phyloP scores from a whole-genome alignment of 108 stramenopile genomes.

The Fragilaria crotonensis region DNA sequence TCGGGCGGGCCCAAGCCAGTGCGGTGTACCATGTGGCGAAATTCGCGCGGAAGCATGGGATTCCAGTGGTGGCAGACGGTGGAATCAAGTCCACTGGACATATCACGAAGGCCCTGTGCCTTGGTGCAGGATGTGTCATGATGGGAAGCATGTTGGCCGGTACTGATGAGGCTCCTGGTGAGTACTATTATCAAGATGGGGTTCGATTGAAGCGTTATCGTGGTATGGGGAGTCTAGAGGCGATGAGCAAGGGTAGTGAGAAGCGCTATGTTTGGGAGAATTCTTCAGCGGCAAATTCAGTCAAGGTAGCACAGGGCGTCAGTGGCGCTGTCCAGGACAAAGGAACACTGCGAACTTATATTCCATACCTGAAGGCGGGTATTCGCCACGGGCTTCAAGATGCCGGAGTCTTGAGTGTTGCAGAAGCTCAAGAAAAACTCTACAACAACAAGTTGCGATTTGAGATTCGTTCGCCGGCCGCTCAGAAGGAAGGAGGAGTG shows the following conservation, averaged over 20 bases:
- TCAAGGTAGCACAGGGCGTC: conserved; percentile 99
- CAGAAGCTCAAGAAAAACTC: conserved; percentile 64
- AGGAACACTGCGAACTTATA: conserved; percentile 92
- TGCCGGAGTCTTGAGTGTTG: conserved; percentile 74
- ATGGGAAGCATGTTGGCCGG: conserved; percentile 99
- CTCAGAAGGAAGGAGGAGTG: conserved; percentile 98
- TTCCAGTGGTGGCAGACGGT: conserved; percentile 98
- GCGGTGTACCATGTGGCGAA: conserved; percentile 98
- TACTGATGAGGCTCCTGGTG: conserved; percentile 99
- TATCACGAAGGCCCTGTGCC: conserved; percentile 95
- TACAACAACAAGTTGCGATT: conserved; percentile 80
- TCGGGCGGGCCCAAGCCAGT: conserved; percentile 97
- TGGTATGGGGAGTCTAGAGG: conserved; percentile 99
- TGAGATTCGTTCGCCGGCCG: conserved; percentile 98
- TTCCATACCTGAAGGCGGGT: conserved; percentile 97
- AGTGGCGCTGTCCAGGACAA: conserved; percentile 99
- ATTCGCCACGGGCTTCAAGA: conserved; percentile 98
- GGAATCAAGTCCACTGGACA: conserved; percentile 98
- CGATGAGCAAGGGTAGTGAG: conserved; percentile 96
- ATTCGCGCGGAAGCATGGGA: conserved; percentile 87
- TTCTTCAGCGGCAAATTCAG: conserved; percentile 57
- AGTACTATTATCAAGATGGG: conserved; percentile 99
- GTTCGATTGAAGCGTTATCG: conserved; percentile 99
- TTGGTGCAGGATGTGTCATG: conserved; percentile 99
- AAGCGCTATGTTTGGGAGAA: conserved; percentile 98